These are phyloP conservation scores for Xylaria multiplex DNA, from an alignment of 2,329 filamentous ascomycete species.

Conservation along the genomic window DNA sequence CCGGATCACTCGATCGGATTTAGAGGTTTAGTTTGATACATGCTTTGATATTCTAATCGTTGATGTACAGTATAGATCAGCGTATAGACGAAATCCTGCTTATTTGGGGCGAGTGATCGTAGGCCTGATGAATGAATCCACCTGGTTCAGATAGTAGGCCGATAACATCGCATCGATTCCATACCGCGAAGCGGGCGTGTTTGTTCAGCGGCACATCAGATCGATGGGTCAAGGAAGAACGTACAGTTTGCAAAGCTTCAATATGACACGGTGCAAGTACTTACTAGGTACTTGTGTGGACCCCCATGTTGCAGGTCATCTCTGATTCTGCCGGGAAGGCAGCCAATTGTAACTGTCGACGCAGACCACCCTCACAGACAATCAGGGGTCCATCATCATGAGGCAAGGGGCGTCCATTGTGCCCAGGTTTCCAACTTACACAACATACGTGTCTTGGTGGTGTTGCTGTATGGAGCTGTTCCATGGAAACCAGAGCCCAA, in stretches of 20 bases:
- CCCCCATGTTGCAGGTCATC: slow-evolving; percentile 42
- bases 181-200: slow-evolving; percentile 2
- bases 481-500: slow-evolving; percentile 31
- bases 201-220: slow-evolving; percentile 19
- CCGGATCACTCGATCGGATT: slow-evolving; percentile 5
- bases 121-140: neutral
- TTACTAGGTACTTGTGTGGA: slow-evolving; percentile 41
- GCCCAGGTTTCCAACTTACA: slow-evolving; percentile 35
- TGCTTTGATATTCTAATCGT: neutral
- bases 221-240: slow-evolving; percentile 12
- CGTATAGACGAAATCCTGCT: neutral
- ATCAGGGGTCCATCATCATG: slow-evolving; percentile 46
- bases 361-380: slow-evolving; percentile 35
- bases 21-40: neutral
- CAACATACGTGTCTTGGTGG: slow-evolving; percentile 37
- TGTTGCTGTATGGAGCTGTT: slow-evolving; percentile 26
- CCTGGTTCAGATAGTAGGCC: slow-evolving; percentile 5
- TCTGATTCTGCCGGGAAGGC: slow-evolving; percentile 43
- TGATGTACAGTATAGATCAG: neutral
- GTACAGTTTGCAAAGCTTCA: slow-evolving; percentile 25
- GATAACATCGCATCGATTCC: slow-evolving; percentile 8
- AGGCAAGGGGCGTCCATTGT: slow-evolving; percentile 45
- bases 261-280: slow-evolving; percentile 32
- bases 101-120: neutral
- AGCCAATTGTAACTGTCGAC: slow-evolving; percentile 42